Base-by-base conservation (phyloP, 768 basidiomycete species). In the Termitomyces sp. region DNA sequence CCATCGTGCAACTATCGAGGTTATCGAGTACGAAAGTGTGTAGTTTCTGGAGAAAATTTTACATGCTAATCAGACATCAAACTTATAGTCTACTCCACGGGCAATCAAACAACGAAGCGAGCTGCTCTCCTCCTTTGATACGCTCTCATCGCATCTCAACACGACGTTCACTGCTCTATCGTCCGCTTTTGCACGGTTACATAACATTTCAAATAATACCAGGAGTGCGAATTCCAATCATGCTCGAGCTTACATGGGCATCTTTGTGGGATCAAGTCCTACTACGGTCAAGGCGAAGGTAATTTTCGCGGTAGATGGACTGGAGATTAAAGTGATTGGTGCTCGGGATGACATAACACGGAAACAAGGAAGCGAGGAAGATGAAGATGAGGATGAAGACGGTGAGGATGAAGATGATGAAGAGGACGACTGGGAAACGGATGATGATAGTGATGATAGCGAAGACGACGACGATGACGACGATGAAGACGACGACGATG, bases 101-200 rank as follows among this genome's bases (percentile, higher is more conserved):
- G 79, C 82, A 14, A 70, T 77, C 10, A 91, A 84, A 70, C 82
- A 83, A 63, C 81, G 85, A 13, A 73, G 73, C 5, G 88, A 91
- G 32, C 70, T 91, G 1, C 69, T 92, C 14, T 72, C 78, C 4
- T 82, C 88, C 8, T 86, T 84, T 55, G 91, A 92, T 66, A 86
- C 82, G 0, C 79, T 93, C 20, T 73, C 83, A 0, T 91, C 87
- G 1, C 91, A 93, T 70, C 74, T 92, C 13, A 76, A 80, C 55
- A 89, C 89, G 0, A 91, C 91, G 0, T 92, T 91, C 67, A 78
- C 83, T 9, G 82, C 88, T 0, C 75, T 93, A 5, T 88, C 89
- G 1, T 85, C 84, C 0, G 86, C 90, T 0, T 72, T 89, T 20
- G 85, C 87, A 1, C 70, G 67, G 1, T 66, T 43, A 55, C 49